These are phyloP conservation scores for Coemansia sp. DNA, from an alignment of 192 early-diverging fungal genomes.

Conservation along the genomic window DNA sequence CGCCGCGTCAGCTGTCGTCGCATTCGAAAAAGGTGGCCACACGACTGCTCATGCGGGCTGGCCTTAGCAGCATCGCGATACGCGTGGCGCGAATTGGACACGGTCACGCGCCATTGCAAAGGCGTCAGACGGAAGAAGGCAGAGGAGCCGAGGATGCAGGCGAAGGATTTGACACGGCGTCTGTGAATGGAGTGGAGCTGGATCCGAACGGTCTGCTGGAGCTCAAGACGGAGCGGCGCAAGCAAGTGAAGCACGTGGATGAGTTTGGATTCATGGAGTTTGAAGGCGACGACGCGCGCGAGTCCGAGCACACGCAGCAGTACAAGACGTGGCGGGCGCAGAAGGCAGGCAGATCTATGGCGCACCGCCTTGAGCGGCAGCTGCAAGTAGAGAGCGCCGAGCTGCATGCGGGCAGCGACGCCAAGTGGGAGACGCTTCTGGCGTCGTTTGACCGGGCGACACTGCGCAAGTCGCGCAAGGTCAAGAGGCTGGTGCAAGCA, in stretches of 20 bases:
- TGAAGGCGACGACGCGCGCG: conserved; percentile 26
- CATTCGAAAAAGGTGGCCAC: conserved; percentile 47
- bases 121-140: background rate
- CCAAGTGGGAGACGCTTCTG: conserved; percentile 44
- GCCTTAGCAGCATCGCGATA: conserved; percentile 51
- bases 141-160: background rate
- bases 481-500: conserved; percentile 54
- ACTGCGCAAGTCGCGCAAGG: conserved; percentile 49
- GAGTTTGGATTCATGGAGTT: conserved; percentile 52
- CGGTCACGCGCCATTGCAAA: background rate
- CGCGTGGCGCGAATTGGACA: conserved; percentile 38
- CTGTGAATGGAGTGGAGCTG: conserved; percentile 25
- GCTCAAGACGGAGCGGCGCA: conserved; percentile 39
- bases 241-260: conserved; percentile 48
- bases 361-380: conserved; percentile 2
- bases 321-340: conserved; percentile 36
- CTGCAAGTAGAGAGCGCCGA: background rate
- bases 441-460: conserved; percentile 34
- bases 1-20: conserved; percentile 17
- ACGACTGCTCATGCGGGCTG: conserved; percentile 52
- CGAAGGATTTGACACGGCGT: conserved; percentile 16
- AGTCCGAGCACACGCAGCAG: conserved; percentile 30
- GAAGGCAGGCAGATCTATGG: conserved; percentile 3
- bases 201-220: conserved; percentile 47
- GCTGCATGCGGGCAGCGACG: conserved; percentile 24